Evolutionary conservation across 306 rosid genomes (phyloP).

Genomic region (Lathyrus tuberosus): DNA sequence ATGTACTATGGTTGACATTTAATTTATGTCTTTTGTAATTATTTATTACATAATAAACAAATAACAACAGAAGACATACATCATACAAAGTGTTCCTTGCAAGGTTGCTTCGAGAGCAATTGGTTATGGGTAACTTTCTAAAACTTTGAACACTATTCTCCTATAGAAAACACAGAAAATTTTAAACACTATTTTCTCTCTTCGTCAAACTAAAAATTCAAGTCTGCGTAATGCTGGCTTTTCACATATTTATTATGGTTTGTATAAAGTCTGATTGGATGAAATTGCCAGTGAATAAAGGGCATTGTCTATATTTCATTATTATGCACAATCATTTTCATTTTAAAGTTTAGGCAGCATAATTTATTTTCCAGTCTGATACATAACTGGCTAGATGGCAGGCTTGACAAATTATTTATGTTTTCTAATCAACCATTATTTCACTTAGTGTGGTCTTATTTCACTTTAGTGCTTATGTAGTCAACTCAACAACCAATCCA

Average conservation of each 20-base stretch:
- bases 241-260: slow-evolving; percentile 1
- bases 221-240: slow-evolving; percentile 5
- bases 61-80: neutral
- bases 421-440: neutral
- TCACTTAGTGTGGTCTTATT: neutral
- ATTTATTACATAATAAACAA: slow-evolving; percentile 7
- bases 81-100: slow-evolving; percentile 14
- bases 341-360: neutral
- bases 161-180: neutral
- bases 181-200: neutral
- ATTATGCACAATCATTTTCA: slow-evolving; percentile 5
- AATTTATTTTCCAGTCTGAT: slow-evolving; percentile 3
- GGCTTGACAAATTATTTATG: neutral
- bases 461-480: neutral
- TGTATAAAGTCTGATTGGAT: slow-evolving; percentile 7
- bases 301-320: slow-evolving; percentile 23
- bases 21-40: neutral
- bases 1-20: slow-evolving; percentile 35
- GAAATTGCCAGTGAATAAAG: slow-evolving; percentile 7
- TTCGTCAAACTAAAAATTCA: slow-evolving; percentile 19
- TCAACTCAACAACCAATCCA: slow-evolving; percentile 1
- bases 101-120: slow-evolving; percentile 14
- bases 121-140: slow-evolving; percentile 8
- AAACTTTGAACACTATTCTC: neutral
- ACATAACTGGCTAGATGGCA: slow-evolving; percentile 14